These are phyloP conservation scores for Gossypium longicalyx DNA, from an alignment of 345 rosid genomes.

Conservation along the genomic window DNA sequence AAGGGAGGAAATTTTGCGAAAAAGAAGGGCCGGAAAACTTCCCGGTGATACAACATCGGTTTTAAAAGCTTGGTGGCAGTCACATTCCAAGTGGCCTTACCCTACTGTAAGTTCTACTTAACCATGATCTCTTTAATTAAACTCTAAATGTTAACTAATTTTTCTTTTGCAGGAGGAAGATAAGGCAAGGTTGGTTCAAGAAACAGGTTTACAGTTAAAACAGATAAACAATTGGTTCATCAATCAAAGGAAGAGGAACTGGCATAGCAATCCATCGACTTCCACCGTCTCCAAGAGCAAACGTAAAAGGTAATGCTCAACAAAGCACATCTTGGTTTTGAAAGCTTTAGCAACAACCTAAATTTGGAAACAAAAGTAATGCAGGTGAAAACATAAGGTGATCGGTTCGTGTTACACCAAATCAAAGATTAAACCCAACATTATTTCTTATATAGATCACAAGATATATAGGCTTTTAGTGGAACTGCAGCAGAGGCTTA, in stretches of 20 bases:
- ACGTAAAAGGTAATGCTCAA: conserved; percentile 66
- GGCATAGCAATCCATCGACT: conserved; percentile 90
- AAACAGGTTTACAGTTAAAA: conserved; percentile 90
- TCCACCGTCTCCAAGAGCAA: conserved; percentile 79
- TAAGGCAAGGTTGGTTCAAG: conserved; percentile 85
- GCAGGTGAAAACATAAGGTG: conserved; percentile 78
- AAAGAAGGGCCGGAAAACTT: conserved; percentile 95
- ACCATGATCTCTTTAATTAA: not conserved
- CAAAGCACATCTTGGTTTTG: not conserved
- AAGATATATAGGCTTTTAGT: conserved; percentile 12
- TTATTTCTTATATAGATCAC: not conserved
- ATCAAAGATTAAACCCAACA: no score
- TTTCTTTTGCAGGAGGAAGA: conserved; percentile 81
- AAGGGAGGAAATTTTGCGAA: conserved; percentile 92
- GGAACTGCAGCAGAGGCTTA: no score
- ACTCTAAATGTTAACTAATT: not conserved
- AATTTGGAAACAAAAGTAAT: conserved; percentile 49
- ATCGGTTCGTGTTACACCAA: conserved; percentile 41
- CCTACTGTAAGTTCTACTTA: conserved; percentile 65
- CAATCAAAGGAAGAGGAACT: conserved; percentile 95
- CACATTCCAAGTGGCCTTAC: conserved; percentile 96
- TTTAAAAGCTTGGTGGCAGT: conserved; percentile 92
- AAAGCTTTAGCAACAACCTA: conserved; percentile 42
- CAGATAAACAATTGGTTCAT: conserved; percentile 99
- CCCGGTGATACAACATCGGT: conserved; percentile 96